Evolutionary conservation across 2,329 filamentous ascomycete species (phyloP).

Genomic region (Pseudogymnoascus sp.): DNA sequence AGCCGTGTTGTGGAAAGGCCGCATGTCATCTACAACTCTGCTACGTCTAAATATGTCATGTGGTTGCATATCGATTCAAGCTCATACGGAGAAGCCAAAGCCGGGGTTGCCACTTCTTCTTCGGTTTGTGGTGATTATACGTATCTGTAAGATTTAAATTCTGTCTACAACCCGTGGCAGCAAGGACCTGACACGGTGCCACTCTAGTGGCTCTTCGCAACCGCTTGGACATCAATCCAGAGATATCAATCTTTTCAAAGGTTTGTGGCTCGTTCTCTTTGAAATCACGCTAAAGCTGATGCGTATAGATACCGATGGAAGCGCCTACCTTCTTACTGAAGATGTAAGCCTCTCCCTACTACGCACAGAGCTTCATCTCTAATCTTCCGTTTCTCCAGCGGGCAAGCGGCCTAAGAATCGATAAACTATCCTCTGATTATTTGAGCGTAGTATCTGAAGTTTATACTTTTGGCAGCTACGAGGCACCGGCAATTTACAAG

Average conservation of each 20-base stretch:
- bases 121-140: slow-evolving; percentile 53
- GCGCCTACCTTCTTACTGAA: slow-evolving; percentile 53
- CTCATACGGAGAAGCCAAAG: slow-evolving; percentile 54
- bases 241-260: slow-evolving; percentile 28
- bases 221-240: slow-evolving; percentile 27
- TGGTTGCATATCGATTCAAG: slow-evolving; percentile 60
- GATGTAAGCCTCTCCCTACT: slow-evolving; percentile 40
- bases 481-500: slow-evolving; percentile 57
- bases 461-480: slow-evolving; percentile 44
- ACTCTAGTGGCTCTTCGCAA: slow-evolving; percentile 23
- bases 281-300: background rate
- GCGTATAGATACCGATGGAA: slow-evolving; percentile 49
- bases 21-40: slow-evolving; percentile 59
- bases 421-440: slow-evolving; percentile 49
- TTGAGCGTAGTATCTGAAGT: slow-evolving; percentile 40
- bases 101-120: slow-evolving; percentile 53
- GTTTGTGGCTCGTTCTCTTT: slow-evolving; percentile 10
- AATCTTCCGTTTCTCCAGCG: slow-evolving; percentile 33
- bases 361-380: slow-evolving; percentile 33
- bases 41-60: slow-evolving; percentile 57
- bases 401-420: slow-evolving; percentile 49
- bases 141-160: slow-evolving; percentile 30
- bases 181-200: slow-evolving; percentile 11
- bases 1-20: slow-evolving; percentile 57
- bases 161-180: background rate